phyloP scores from a whole-genome alignment of 495 filamentous ascomycete genomes.

The Talaromyces wortmannii region DNA sequence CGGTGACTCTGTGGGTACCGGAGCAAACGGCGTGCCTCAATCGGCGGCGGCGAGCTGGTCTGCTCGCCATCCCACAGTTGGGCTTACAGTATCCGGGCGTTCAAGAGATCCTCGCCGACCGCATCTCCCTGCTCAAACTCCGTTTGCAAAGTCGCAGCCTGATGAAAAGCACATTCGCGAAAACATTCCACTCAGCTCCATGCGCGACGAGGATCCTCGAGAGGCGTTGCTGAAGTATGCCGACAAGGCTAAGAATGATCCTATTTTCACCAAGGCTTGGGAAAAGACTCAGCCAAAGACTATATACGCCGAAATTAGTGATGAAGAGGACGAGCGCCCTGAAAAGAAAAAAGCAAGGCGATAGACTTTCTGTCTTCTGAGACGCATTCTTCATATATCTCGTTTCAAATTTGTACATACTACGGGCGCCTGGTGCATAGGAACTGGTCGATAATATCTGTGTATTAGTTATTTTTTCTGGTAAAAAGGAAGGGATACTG shows the following conservation, averaged over 20 bases:
- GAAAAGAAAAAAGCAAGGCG: constrained; percentile 61
- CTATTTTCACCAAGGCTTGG: constrained; percentile 91
- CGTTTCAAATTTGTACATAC: no score
- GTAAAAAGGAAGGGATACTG: no score
- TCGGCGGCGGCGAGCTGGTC: constrained; percentile 44
- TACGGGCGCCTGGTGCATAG: no score
- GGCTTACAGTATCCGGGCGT: constrained; percentile 72
- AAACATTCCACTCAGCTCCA: constrained; percentile 81
- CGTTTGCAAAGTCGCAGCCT: constrained; percentile 85
- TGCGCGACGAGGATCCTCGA: constrained; percentile 94
- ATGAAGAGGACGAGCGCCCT: constrained; percentile 69
- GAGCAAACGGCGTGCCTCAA: constrained; percentile 37
- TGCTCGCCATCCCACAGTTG: constrained; percentile 64
- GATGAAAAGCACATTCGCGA: constrained; percentile 85
- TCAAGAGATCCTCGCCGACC: constrained; percentile 75
- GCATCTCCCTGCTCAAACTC: constrained; percentile 75
- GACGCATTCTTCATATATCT: background rate
- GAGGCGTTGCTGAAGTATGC: constrained; percentile 95
- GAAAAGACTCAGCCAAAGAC: constrained; percentile 87
- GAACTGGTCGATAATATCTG: no score
- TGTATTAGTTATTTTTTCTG: no score
- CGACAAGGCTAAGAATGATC: constrained; percentile 87
- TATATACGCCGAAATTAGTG: constrained; percentile 87
- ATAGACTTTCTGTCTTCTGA: background rate
- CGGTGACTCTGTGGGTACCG: constrained; percentile 70